Percentiles rank a stretch among this genome's conserved stretches.
These are phyloP conservation scores for Peltaster fructicola DNA, from an alignment of 2,329 filamentous ascomycete genomes.

Conservation along the genomic window DNA sequence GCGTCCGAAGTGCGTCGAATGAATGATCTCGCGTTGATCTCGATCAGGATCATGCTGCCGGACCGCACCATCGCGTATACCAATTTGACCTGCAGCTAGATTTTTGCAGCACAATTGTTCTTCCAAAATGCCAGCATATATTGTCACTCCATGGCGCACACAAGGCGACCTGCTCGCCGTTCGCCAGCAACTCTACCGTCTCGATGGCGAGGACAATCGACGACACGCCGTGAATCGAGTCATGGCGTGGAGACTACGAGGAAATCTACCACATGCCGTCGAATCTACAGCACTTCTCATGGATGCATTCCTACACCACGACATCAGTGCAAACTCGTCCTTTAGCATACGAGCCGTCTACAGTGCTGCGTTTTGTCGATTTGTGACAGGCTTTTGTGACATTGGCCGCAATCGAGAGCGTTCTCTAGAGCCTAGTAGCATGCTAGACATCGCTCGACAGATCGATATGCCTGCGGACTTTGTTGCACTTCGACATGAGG, in stretches of 20 bases:
- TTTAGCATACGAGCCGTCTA: slow-evolving; percentile 54
- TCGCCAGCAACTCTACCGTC: slow-evolving; percentile 45
- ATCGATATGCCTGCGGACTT: slow-evolving; percentile 59
- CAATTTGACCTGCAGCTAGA: too few relatives aligned
- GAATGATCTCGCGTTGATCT: too few relatives aligned
- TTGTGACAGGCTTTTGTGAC: slow-evolving; percentile 66
- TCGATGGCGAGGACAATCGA: slow-evolving; percentile 14
- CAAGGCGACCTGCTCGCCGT: slow-evolving; percentile 47
- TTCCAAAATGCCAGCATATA: slow-evolving; percentile 45
- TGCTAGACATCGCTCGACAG: slow-evolving; percentile 53
- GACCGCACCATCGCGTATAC: too few relatives aligned
- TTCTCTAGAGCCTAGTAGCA: slow-evolving; percentile 43
- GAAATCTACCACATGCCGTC: slow-evolving; percentile 59
- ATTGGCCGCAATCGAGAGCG: slow-evolving; percentile 46
- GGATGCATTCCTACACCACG: slow-evolving; percentile 50
- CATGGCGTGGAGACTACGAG: slow-evolving; percentile 46
- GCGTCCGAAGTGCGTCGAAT: too few relatives aligned
- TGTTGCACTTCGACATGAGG: slow-evolving; percentile 77
- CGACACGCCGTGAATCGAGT: slow-evolving; percentile 24
- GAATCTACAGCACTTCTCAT: slow-evolving; percentile 61
- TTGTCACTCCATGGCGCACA: slow-evolving; percentile 57
- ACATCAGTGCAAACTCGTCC: slow-evolving; percentile 25
- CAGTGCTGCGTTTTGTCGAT: slow-evolving; percentile 48
- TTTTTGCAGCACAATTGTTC: slow-evolving; percentile 1
- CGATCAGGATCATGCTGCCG: too few relatives aligned